Evolutionary conservation across 345 rosid genomes (phyloP), one percentile per base, ranked within the genome.

Genomic region (Reutealis trisperma): DNA sequence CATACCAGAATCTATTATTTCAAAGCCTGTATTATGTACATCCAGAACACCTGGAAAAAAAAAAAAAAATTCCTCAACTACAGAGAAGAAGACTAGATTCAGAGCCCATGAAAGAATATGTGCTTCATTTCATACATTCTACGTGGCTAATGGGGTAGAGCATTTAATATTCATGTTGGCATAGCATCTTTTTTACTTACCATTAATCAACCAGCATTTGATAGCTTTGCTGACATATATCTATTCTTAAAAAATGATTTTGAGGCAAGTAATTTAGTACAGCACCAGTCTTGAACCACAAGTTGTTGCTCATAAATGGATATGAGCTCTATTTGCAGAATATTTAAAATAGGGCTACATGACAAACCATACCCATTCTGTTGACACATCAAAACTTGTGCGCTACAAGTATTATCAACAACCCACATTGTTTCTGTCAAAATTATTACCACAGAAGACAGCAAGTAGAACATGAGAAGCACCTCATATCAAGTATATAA

Each of bases 11-110:
- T 41, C 69, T 30, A 30, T n/a, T 34, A 64, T 51, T 57, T 34
- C 52, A 21, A 57, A 62, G 9, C 49, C 67, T 21, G 69, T 49
- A 51, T 74, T 52, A 63, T 64, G 70, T 34, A 74, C 63, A 74
- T 22, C 71, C 13, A 37, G 47, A 32, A 3, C 21, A 49, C 77
- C 77, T 64, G 45, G 34, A 64, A 54, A 63, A 30, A 5, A 4
- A 32, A 74, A 74, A 14, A 18, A 54, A 51, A 74, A 44, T 4
- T 22, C 18, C 32, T n/a, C 19, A n/a, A 54, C 16, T 32, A 41
- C 18, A 8, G 54, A 44, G 24, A 37, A 6, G 22, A 60, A 60
- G 15, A 57, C 25, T 14, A 15, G 44, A 34, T 59, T 72, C 21
- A 25, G 41, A 22, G 75, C 24, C 7, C n/a, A 62, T 73, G n/a